Evolutionary conservation across 2,329 filamentous ascomycete species (phyloP), one percentile per base, ranked within the genome.

Genomic region (Colletotrichum tamarilloi): DNA sequence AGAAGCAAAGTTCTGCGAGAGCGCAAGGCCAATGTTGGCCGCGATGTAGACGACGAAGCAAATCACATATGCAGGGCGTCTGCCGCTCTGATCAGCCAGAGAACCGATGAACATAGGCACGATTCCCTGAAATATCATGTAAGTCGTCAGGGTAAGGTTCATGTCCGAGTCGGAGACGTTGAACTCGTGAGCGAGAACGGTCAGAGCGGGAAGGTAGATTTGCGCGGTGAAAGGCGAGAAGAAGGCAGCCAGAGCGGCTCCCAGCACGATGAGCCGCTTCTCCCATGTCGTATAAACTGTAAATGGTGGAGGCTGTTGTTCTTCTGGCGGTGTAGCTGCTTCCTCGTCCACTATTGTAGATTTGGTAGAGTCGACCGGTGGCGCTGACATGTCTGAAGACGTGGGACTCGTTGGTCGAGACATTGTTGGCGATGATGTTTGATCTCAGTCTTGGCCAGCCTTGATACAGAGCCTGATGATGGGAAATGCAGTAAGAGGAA

Each of bases 41-140:
- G 74, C 77, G 32, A 83, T 74, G 74, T 80, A 84, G 30, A 81
- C 68, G 46, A 81, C 64, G 38, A 80, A 82, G 72, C 80, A 82
- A 26, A 78, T 70, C 67, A 83, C 79, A 74, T 86, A 86, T 19
- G 87, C 76, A 16, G 76, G 75, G 19, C 77, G 74, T 2, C 83
- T 80, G 14, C 83, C 83, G 68, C 81, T 83, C 14, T 83, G 67
- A 74, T 88, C 87, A n/a, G 80, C 84, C 3, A 86, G 62, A 0
- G 87, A 86, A 2, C 83, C 84, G 72, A 84, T 82, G n/a, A 86
- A 74, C 19, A 86, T 87, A 28, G 90, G 90, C 1, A 87, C 85
- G 14, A 92, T 80, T 24, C 88, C 90, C 81, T 92, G 90, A 46
- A 92, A 87, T 62, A 92, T 86, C 86, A 89, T 87, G 76, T 89